Base-by-base conservation (phyloP, 805 yeast species). In the Torulaspora indica region DNA sequence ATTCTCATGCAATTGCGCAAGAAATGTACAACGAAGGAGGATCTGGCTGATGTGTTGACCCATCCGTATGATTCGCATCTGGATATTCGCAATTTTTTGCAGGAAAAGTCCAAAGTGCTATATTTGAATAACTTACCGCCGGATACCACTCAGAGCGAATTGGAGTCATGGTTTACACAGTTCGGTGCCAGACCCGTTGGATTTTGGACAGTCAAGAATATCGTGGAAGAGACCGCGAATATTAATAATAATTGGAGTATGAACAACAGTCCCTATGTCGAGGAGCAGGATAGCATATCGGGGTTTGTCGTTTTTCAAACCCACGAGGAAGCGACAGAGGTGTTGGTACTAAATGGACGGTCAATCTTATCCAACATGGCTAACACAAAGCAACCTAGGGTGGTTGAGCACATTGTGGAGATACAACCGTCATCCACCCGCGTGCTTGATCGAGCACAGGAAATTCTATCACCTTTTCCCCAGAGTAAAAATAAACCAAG, bases 161-260 rank as follows among this genome's bases (percentile, higher is more conserved):
- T 89, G 38, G 96, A 89, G 68, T 74, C 83, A 25, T 90, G 96
- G 96, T 89, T 88, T 61, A 79, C 88, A 3, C 93, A 85, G 60
- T 82, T 77, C 61, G 95, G 95, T 2, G 84, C 87, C 1, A 74
- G 90, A 40, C 95, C 96, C 1, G 75, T 85, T 40, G 93, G 95
- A 9, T 86, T 88, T 61, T 88, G 96, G 95, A 81, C 93, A 0
- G 71, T 89, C 40, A 81, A 81, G 57, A 74, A 78, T n/a, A 75
- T 80, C 20, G 53, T 57, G 2, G 66, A 60, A 33, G 63, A 57
- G 22, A 51, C 57, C 2, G 52, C 61, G 3, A 57, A 47, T 22
- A 42, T 51, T 13, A 54, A 54, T 30, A 55, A 55, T 27, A 51
- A 46, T 22, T 52, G 56, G 59, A 51, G 51, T 38, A 47, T 56